Base-by-base conservation (phyloP, 768 basidiomycete species). In the Trametes maxima region DNA sequence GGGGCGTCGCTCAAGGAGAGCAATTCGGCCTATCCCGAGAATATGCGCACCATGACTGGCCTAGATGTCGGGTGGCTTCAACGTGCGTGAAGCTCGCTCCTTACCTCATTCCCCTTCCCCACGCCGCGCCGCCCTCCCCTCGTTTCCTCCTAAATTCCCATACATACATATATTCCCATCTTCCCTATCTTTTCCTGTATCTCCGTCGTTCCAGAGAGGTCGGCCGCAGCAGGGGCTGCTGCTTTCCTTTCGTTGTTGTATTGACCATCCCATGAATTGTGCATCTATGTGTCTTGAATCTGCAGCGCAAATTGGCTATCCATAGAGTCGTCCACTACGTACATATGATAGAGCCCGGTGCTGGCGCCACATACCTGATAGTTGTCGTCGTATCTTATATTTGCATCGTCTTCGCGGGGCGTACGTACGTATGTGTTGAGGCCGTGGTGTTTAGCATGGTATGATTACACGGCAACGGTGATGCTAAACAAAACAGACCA, bases 61-160 rank as follows among this genome's bases (percentile, higher is more conserved):
- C 74, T 94, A 60, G 85, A 92, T 64, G 89, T 94, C 46, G 92
- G 92, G 7, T 94, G 91, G 90, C 75, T 94, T 60, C 72, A 75
- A 49, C 75, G 78, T 24, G 67, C 72, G 10, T 74, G 45, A 65
- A 36, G 7, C 33, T n/a, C 25, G 16, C 42, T 13, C 19, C 50
- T 7, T 22, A 28, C 8, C 24, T 11, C 24, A 16, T 50, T 14
- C 16, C 16, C 21, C 21, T 28, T 22, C 57, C 35, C n/a, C 43
- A 16, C 45, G n/a, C 13, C 33, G 14, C 25, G 21, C 7, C 28
- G 24, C 24, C 14, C 28, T 33, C 17, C 25, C 33, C 35, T 24
- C 43, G 19, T 10, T 8, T 25, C 21, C 17, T 0, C 19, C 16
- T 37, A 16, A 13, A 11, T 43, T n/a, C 3, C 43, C 47, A 14